phyloP scores from a whole-genome alignment of 257 asterid genomes.

The Lithospermum erythrorhizon region DNA sequence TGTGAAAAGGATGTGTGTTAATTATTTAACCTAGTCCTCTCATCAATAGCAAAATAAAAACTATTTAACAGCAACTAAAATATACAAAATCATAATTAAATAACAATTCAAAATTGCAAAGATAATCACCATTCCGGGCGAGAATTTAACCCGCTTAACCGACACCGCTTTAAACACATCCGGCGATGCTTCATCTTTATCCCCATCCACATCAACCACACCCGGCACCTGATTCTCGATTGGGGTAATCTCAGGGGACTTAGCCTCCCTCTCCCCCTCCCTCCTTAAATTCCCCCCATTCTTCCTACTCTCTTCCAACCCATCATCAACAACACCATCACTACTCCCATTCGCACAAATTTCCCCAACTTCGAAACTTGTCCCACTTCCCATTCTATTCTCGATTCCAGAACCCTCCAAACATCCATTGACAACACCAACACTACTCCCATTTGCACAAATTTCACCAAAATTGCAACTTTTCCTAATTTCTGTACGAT shows the following conservation, averaged over 20 bases:
- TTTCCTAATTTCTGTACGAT: conserved; percentile 5
- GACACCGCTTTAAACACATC: conserved; percentile 46
- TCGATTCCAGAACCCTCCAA: too few relatives aligned
- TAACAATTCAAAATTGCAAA: too few relatives aligned
- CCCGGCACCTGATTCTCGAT: conserved; percentile 20
- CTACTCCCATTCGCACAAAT: too few relatives aligned
- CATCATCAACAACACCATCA: conserved; percentile 5
- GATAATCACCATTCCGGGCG: conserved; percentile 81
- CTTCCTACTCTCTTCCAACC: conserved; percentile 10
- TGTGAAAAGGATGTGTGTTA: too few relatives aligned
- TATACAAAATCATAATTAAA: too few relatives aligned
- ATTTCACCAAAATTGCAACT: neutral
- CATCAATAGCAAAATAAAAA: neutral
- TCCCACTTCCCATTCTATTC: too few relatives aligned
- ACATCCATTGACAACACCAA: conserved; percentile 1
- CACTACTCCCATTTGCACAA: neutral
- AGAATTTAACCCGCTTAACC: conserved; percentile 76
- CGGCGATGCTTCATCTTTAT: conserved; percentile 52
- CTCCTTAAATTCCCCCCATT: conserved; percentile 15
- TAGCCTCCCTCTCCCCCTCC: neutral
- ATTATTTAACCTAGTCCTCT: neutral
- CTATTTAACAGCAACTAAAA: too few relatives aligned
- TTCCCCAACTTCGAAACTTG: too few relatives aligned
- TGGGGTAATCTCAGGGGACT: conserved; percentile 24
- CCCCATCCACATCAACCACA: conserved; percentile 27